Percentiles rank a stretch among this genome's conserved stretches.
phyloP scores from a whole-genome alignment of 495 filamentous ascomycete genomes.

The Cercophora samala region DNA sequence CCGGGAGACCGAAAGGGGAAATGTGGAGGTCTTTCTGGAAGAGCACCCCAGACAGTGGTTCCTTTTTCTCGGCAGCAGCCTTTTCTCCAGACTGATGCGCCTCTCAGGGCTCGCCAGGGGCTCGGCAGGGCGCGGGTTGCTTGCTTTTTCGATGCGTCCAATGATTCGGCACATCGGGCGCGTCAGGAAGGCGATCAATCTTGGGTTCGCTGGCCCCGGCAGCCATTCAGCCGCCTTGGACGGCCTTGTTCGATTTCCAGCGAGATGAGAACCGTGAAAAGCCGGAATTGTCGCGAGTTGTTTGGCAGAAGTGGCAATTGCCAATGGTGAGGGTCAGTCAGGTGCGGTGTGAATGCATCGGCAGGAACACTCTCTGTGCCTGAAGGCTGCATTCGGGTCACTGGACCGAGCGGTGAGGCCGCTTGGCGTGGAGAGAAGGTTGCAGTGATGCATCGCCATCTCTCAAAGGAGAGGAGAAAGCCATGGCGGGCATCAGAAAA shows the following conservation, averaged over 20 bases:
- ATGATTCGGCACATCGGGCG: slow-evolving; percentile 19
- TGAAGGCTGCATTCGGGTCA: slow-evolving; percentile 14
- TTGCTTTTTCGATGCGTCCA: slow-evolving; percentile 14
- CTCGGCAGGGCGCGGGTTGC: slow-evolving; percentile 15
- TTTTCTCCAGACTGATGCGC: slow-evolving; percentile 4
- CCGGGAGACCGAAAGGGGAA: background rate
- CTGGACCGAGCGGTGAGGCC: slow-evolving; percentile 12
- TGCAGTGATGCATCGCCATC: slow-evolving; percentile 9
- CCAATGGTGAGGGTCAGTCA: slow-evolving; percentile 11
- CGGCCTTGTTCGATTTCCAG: slow-evolving; percentile 11
- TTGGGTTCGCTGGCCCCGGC: slow-evolving; percentile 5
- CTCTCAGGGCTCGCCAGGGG: background rate
- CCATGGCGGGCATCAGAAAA: background rate
- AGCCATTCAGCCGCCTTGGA: slow-evolving; percentile 22
- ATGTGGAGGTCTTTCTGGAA: slow-evolving; percentile 19
- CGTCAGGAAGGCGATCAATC: slow-evolving; percentile 25
- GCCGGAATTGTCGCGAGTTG: slow-evolving; percentile 20
- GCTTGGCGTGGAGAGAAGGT: slow-evolving; percentile 11
- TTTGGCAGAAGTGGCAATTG: slow-evolving; percentile 8
- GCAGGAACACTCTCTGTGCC: slow-evolving; percentile 6
- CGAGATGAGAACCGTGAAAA: slow-evolving; percentile 21
- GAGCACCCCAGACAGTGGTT: background rate
- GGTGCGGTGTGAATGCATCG: background rate
- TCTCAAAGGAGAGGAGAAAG: background rate
- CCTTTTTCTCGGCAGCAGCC: background rate